These are phyloP conservation scores for Vararia minispora DNA, from an alignment of 768 basidiomycete species.

Conservation along the genomic window DNA sequence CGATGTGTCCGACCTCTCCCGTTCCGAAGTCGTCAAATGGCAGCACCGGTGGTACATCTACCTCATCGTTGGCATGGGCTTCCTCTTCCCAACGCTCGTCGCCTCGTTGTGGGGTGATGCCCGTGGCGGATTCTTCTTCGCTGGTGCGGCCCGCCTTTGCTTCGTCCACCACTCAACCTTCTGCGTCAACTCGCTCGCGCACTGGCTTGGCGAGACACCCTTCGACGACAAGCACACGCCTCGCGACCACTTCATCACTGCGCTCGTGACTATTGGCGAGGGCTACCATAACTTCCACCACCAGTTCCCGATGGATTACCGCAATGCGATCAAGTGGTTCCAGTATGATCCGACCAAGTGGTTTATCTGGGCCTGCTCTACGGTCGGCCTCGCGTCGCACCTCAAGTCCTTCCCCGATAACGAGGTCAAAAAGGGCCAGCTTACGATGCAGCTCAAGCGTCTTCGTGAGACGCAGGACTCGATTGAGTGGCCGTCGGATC, in stretches of 20 bases:
- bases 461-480: conserved; percentile 67
- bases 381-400: conserved; percentile 48
- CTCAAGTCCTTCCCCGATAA: conserved; percentile 60
- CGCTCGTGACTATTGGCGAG: conserved; percentile 85
- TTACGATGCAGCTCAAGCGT: conserved; percentile 90
- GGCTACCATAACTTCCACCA: conserved; percentile 99
- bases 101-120: conserved; percentile 86
- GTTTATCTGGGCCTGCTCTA: conserved; percentile 62
- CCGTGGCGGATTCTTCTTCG: conserved; percentile 78
- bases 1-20: conserved; percentile 77
- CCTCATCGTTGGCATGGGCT: conserved; percentile 59
- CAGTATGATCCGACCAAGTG: conserved; percentile 92
- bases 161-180: conserved; percentile 95
- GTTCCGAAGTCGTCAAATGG: conserved; percentile 74
- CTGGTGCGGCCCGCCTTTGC: conserved; percentile 62
- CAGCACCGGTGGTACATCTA: conserved; percentile 74
- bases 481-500: conserved; percentile 71
- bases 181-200: conserved; percentile 93
- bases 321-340: conserved; percentile 92
- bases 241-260: conserved; percentile 80
- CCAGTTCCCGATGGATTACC: conserved; percentile 94
- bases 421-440: conserved; percentile 75
- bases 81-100: conserved; percentile 65
- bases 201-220: conserved; percentile 89
- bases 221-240: conserved; percentile 96